Base-by-base conservation (phyloP, 495 filamentous ascomycete genomes). In the Penicillium riverlandense region DNA sequence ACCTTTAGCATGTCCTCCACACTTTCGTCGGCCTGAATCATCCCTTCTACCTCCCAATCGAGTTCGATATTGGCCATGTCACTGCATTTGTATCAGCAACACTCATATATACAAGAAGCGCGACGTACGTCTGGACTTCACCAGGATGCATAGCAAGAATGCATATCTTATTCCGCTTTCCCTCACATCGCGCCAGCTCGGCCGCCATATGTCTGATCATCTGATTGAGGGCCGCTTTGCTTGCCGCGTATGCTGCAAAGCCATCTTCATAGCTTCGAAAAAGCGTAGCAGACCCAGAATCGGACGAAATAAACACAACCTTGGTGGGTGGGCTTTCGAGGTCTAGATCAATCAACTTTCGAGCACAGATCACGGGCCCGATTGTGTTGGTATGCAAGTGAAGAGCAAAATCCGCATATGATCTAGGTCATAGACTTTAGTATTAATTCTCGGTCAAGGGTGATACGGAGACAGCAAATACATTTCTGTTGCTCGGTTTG, bases 211-310 rank as follows among this genome's bases (percentile, higher is more conserved):
- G 76, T 57, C 77, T 50, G 2, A 79, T 55, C 34, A 66, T 70
- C 50, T 77, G 72, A 52, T 81, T 81, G 37, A 81, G 53, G 1
- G 77, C 77, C n/a, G 75, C 69, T 54, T 81, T 80, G 6, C 72
- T 76, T 0, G 75, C 75, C 7, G 71, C 68, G 53, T 79, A 81
- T 7, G 77, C 77, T 7, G 70, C 77, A 45, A 80, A 79, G 57
- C 77, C 77, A 52, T 81, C 77, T 54, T 79, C 75, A 48, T 74
- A 69, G 12, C 67, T 67, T 33, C 67, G 67, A 48, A 78, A 79
- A 13, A 62, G 54, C 1, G 50, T 49, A 12, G 66, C 58, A 2
- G 68, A 74, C 8, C 67, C 74, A 4, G 70, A 73, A 50, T 76
- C 72, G 35, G 67, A 74, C 9, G 75, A 78, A 62, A 78, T 76